Base-by-base conservation (phyloP, 805 yeast species). In the Kodamaea hsintzibuensis region DNA sequence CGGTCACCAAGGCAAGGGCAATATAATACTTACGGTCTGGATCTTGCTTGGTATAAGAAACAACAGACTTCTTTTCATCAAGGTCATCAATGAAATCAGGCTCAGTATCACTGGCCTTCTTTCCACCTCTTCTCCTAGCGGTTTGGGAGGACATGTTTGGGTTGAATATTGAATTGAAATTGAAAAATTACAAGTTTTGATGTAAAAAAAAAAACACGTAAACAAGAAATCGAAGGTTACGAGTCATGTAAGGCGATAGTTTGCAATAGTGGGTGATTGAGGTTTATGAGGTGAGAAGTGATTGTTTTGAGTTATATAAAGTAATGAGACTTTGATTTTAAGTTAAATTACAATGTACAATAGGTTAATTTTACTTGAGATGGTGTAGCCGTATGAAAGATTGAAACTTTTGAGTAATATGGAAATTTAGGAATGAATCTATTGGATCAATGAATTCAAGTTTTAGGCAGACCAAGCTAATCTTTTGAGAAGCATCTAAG, bases 1-100 rank as follows among this genome's bases (percentile, higher is more conserved):
- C 40, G 1, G 85, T 79, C 13, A 82, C 70, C 5, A 66, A 52
- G 1, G 63, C 53, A 53, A 78, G 65, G 1, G 78, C 77, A 19
- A 70, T 52, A 59, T 64, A 67, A 55, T 74, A 72, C 47, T 67
- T 65, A 25, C 35, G 53, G 13, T 67, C 70, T 0, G 77, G 62
- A 58, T 58, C 22, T 16, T n/a, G 19, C 19, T 39, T 49, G 37
- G 17, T 40, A 30, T 18, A 51, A 49, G 27, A 39, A 13, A 17
- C n/a, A 2, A 30, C 17, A 13, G n/a, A n/a, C 46, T 14, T 43
- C 18, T 33, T 40, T 10, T 47, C 48, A 8, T 17, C 18, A 19
- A 17, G 14, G 22, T 37, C 50, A 6, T 27, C 33, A 14, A 18
- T 27, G n/a, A 14, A 25, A 22, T 30, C 42, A 37, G 39, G 16